Percentiles rank a stretch among this genome's conserved stretches.
These are phyloP conservation scores for Ustilago curta DNA, from an alignment of 1,284 basidiomycete species.

Conservation along the genomic window DNA sequence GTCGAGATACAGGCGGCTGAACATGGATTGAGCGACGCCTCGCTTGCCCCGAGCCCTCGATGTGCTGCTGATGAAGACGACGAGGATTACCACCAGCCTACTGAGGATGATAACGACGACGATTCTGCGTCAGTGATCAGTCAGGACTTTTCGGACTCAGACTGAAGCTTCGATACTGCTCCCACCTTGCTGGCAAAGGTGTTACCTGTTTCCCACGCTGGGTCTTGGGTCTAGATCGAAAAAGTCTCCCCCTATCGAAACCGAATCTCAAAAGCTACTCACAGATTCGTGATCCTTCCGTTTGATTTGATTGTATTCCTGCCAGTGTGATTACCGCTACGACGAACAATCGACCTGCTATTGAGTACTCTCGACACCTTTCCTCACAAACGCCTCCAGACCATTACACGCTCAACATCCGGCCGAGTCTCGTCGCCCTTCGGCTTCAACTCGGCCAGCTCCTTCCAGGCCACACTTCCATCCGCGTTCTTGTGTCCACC, in stretches of 20 bases:
- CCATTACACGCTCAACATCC: conserved; percentile 50
- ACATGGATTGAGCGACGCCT: background rate
- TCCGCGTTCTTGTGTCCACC: conserved; percentile 23
- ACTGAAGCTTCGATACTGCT: background rate
- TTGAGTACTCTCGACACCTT: background rate
- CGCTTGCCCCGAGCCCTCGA: background rate
- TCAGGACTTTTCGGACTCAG: background rate
- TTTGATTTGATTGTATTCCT: background rate
- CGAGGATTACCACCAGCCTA: too few species aligned
- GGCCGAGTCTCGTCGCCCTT: conserved; percentile 37
- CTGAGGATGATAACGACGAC: background rate
- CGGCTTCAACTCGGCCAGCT: conserved; percentile 42
- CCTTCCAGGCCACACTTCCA: conserved; percentile 34
- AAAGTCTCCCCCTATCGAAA: too few species aligned
- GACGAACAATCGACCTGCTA: background rate
- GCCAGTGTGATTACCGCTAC: background rate
- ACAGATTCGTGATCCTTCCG: background rate
- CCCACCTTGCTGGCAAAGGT: background rate
- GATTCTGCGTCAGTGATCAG: background rate
- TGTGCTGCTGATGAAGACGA: background rate
- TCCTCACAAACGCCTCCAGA: conserved; percentile 45
- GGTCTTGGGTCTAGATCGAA: too few species aligned
- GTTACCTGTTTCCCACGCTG: background rate
- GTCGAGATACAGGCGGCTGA: background rate
- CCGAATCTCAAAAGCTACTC: too few species aligned